Conservation (phyloP, 129 eudicot genomes). For the Silybum marianum region DNA sequence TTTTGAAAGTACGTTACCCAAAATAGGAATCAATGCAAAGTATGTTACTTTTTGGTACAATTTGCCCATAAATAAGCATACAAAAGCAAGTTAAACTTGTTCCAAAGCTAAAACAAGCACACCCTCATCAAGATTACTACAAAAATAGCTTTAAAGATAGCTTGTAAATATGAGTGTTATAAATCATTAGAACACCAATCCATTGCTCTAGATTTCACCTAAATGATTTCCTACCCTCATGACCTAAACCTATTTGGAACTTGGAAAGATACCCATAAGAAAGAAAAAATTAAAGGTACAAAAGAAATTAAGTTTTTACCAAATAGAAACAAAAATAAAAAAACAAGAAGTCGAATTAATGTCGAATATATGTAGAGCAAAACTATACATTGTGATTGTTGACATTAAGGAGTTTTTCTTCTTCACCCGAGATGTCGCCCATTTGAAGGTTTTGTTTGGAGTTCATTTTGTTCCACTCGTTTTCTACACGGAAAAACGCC, state of each 20-base stretch:
- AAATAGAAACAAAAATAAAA: neutral
- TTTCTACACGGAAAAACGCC: conserved; percentile 95
- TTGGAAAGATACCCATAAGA: neutral
- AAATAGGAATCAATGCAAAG: no score
- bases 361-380: neutral
- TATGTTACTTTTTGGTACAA: no score
- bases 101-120: neutral
- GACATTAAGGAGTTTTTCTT: conserved; percentile 61
- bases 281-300: neutral
- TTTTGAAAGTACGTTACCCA: no score
- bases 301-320: neutral
- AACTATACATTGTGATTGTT: conserved; percentile 71
- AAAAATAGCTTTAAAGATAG: neutral
- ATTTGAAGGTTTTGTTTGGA: conserved; percentile 55
- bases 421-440: conserved; percentile 56
- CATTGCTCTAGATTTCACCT: neutral
- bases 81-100: neutral
- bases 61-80: no score
- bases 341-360: conserved; percentile 9
- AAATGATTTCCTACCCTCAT: neutral
- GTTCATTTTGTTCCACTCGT: conserved; percentile 83
- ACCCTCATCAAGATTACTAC: neutral
- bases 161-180: neutral
- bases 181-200: conserved; percentile 1
- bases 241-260: neutral